Base-by-base conservation (phyloP, 495 filamentous ascomycete genomes). In the Aspergillus avenaceus region DNA sequence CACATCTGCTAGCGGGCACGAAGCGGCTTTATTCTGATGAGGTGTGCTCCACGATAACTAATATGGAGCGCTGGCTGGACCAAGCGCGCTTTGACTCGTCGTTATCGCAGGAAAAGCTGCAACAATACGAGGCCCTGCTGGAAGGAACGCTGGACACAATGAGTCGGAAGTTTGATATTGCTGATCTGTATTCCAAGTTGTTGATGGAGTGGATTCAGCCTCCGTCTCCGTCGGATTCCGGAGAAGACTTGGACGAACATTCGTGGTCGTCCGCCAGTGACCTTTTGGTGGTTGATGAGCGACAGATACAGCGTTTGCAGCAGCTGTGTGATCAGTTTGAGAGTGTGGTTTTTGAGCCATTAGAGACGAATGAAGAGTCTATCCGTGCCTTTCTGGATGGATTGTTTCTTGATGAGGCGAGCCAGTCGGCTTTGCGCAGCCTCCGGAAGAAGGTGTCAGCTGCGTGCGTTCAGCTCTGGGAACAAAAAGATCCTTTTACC, bases 121-220 rank as follows among this genome's bases (percentile, higher is more conserved):
- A 53, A 4, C 52, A 64, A 14, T 82, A 74, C 71, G 69, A 81
- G 53, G 53, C 61, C 4, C 61, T 65, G 8, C 58, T 82, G 12
- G 46, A 65, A 23, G 60, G 65, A n/a, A 60, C 65, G 38, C 63
- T 78, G 4, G 65, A 76, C 38, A 60, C 65, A 2, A 75, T 79
- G 47, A 78, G 76, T 21, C 61, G 72, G 22, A 80, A 78, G 41
- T 73, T 75, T 25, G 59, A 75, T 40, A 77, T 82, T 26, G 79
- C 79, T 1, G 69, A 73, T 45, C 55, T 84, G 12, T 84, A 83
- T 55, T 80, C 76, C 19, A 69, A 74, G 40, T 61, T 84, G 9
- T 69, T 83, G 29, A 83, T 72, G 0, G 77, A 85, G 55, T 84
- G 80, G 80, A 66, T 82, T 18, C 58, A 56, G n/a, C 18, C 58